Percentiles rank a stretch among this genome's conserved stretches.
Evolutionary conservation across 2,329 filamentous ascomycete species (phyloP).

Genomic region (Acrocalymma vagum): DNA sequence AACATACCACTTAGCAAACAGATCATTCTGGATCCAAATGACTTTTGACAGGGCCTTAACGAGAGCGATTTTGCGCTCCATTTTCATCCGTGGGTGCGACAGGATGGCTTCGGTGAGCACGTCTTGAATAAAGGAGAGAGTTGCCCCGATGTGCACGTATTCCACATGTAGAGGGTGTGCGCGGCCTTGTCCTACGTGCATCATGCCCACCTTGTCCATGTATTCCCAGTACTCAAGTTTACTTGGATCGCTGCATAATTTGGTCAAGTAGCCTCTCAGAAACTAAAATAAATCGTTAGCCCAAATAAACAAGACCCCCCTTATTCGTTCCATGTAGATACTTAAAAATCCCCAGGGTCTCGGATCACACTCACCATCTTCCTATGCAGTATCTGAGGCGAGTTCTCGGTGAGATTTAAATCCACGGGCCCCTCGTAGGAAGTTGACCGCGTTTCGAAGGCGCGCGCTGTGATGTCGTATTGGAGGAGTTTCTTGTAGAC

Average conservation of each 20-base stretch:
- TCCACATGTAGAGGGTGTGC: conserved; percentile 79
- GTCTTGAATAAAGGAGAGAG: conserved; percentile 79
- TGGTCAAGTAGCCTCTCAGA: conserved; percentile 75
- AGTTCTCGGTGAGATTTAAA: conserved; percentile 69
- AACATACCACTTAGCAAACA: conserved; percentile 85
- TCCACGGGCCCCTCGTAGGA: conserved; percentile 74
- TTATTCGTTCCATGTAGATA: too few relatives aligned
- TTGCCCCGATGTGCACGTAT: conserved; percentile 79
- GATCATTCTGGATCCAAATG: conserved; percentile 88
- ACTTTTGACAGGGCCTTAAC: conserved; percentile 81
- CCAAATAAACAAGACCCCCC: not conserved
- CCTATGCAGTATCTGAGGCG: conserved; percentile 77
- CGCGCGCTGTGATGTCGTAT: conserved; percentile 83
- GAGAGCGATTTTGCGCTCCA: conserved; percentile 75
- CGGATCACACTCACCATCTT: too few relatives aligned
- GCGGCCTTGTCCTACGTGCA: conserved; percentile 81
- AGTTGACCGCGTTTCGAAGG: conserved; percentile 69
- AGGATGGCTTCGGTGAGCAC: conserved; percentile 80
- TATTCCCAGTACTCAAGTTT: conserved; percentile 85
- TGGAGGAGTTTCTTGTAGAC: conserved; percentile 83
- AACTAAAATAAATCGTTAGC: conserved; percentile 52
- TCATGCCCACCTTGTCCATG: conserved; percentile 83
- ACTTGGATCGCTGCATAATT: conserved; percentile 77
- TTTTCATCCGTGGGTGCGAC: conserved; percentile 71
- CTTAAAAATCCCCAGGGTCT: too few relatives aligned